Base-by-base conservation (phyloP, 257 asterid species). In the Ligustrum vulgare region DNA sequence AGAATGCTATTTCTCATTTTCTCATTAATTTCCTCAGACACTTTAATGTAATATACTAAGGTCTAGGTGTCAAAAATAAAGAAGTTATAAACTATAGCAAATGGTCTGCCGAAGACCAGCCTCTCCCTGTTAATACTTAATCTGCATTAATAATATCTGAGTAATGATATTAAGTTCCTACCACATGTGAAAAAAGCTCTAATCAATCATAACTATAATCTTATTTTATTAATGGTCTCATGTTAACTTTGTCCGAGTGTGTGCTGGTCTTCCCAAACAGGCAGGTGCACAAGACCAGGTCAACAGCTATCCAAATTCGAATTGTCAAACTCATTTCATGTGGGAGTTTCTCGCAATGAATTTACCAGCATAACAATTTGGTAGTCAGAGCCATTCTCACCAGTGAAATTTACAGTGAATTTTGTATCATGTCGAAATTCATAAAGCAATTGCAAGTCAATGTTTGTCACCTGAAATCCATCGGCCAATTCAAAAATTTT, bases 311-410 rank as follows among this genome's bases (percentile, higher is more conserved):
- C 54, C 54, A 45, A 35, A 2, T 4, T 45, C 20, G 7, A 13
- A 45, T 45, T 3, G 54, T 45, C 54, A 13, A 43, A 13, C 54
- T 45, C 54, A 3, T 45, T 45, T 15, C 20, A 11, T 0, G 18
- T 18, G 47, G 47, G 47, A 2, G 47, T 41, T 0, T 13, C 49
- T n/a, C n/a, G 0, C 20, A 4, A n/a, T 3, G 62, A 51, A 51
- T 51, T n/a, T n/a, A 51, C 11, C 68, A 72, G 72, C 77, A 81
- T 32, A 5, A 23, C 67, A 60, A 72, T 6, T 81, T 67, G 75
- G 71, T 33, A 58, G 74, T 45, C 54, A 0, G n/a, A 13, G n/a
- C 54, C 54, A 41, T 41, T 41, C 47, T 41, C 15, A 41, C 47
- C 47, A 41, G 47, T 39, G 47, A 37, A 8, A 11, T 39, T 39